These are phyloP conservation scores for Amanita phalloides DNA, from an alignment of 768 basidiomycete species.

Conservation along the genomic window DNA sequence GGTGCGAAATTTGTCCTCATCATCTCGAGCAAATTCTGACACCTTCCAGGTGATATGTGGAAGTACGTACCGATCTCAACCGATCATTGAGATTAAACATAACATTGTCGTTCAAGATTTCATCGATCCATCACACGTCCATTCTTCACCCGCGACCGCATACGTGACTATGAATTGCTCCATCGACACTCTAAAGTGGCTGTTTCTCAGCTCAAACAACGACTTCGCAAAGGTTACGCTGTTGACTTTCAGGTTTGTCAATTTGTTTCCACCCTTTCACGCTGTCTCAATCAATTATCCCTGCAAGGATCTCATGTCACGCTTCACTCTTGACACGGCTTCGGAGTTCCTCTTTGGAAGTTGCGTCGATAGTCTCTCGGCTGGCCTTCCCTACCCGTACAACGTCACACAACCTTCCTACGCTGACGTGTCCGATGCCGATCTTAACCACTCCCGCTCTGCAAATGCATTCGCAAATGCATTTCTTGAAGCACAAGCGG, in stretches of 20 bases:
- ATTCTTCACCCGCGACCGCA: slow-evolving; percentile 49
- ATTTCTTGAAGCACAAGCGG: slow-evolving; percentile 35
- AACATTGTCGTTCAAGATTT: slow-evolving; percentile 24
- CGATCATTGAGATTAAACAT: not conserved
- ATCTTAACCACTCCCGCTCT: slow-evolving; percentile 13
- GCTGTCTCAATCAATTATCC: not conserved
- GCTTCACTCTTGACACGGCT: slow-evolving; percentile 59
- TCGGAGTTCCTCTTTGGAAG: slow-evolving; percentile 57
- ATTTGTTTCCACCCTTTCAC: not conserved
- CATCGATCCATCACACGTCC: slow-evolving; percentile 58
- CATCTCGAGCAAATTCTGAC: not conserved
- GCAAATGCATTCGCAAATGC: slow-evolving; percentile 33
- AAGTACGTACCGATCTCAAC: slow-evolving; percentile 14
- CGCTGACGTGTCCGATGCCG: not conserved
- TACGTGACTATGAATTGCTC: slow-evolving; percentile 52
- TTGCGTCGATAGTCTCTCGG: slow-evolving; percentile 41
- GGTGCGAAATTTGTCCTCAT: slow-evolving; percentile 21
- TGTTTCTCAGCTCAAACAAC: slow-evolving; percentile 32
- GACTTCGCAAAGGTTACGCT: slow-evolving; percentile 37
- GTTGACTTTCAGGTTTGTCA: slow-evolving; percentile 45
- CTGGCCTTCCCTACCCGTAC: slow-evolving; percentile 42
- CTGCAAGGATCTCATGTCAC: slow-evolving; percentile 42
- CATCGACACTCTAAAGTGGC: slow-evolving; percentile 39
- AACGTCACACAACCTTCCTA: slow-evolving; percentile 15
- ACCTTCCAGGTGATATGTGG: slow-evolving; percentile 23